A percentile compares a stretch with the other conserved stretches of the same genome.
Evolutionary conservation across 2,329 filamentous ascomycete genomes (phyloP).

Genomic region (Fusarium buxicola): DNA sequence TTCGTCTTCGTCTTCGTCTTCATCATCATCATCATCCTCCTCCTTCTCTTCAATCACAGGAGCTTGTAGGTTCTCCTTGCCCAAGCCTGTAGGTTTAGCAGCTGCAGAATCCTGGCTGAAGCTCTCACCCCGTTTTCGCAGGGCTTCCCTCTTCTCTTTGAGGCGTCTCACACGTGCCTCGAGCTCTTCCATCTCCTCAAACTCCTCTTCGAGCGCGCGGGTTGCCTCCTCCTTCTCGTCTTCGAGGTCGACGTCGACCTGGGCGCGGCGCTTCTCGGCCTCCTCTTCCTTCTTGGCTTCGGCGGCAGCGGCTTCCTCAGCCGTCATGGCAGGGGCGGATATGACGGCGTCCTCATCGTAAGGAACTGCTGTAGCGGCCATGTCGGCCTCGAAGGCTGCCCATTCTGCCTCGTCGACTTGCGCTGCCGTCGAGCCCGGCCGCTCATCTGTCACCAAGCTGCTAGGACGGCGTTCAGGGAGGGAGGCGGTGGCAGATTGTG

Average conservation of each 20-base stretch:
- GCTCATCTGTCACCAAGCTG: slow-evolving; percentile 33
- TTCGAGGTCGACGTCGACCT: slow-evolving; percentile 66
- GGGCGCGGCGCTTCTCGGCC: slow-evolving; percentile 64
- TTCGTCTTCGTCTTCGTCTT: slow-evolving; percentile 60
- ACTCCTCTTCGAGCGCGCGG: slow-evolving; percentile 78
- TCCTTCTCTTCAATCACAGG: slow-evolving; percentile 54
- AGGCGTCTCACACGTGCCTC: slow-evolving; percentile 77
- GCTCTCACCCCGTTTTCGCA: slow-evolving; percentile 59
- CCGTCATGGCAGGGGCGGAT: slow-evolving; percentile 74
- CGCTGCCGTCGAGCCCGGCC: slow-evolving; percentile 30
- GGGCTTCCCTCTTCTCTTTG: slow-evolving; percentile 76
- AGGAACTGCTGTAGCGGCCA: slow-evolving; percentile 63
- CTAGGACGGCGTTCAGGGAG: slow-evolving; percentile 48
- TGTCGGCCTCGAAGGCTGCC: slow-evolving; percentile 88
- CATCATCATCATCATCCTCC: slow-evolving; percentile 62
- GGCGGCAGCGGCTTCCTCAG: slow-evolving; percentile 69
- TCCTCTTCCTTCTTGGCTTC: slow-evolving; percentile 62
- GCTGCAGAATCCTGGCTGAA: slow-evolving; percentile 45
- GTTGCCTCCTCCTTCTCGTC: slow-evolving; percentile 82
- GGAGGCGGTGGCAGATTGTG: slow-evolving; percentile 39
- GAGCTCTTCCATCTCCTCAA: slow-evolving; percentile 84
- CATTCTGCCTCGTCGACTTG: slow-evolving; percentile 79
- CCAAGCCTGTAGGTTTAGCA: slow-evolving; percentile 29
- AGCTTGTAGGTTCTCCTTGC: slow-evolving; percentile 47
- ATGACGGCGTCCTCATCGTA: slow-evolving; percentile 68